Base-by-base conservation (phyloP, 805 yeast genomes). In the Saccharomycopsis microspora region DNA sequence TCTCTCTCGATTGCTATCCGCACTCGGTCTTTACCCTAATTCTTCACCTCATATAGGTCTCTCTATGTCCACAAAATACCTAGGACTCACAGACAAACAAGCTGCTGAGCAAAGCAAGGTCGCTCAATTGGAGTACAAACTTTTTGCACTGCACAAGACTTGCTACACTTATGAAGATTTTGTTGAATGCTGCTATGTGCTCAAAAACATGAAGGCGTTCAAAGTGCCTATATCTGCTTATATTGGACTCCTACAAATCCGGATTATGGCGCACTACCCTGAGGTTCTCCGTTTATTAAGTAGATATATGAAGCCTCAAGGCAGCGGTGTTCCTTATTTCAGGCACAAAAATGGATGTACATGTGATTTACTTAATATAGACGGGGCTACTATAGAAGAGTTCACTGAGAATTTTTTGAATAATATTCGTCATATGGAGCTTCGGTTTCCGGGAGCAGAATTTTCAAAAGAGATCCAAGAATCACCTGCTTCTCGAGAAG, bases 121-220 rank as follows among this genome's bases (percentile, higher is more conserved):
- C 19, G 19, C 19, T 19, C 19, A 19, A 19, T 19, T 19, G 27
- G 41, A 38, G n/a, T 7, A 8, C n/a, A 27, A 38, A 27, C 40
- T 35, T 8, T 2, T 33, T 7, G n/a, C 37, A 19, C 11, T n/a
- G 7, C 44, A 43, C 5, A 28, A 29, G 33, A 38, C 43, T 32
- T 44, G 47, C 27, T 44, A 44, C 28, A 27, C 31, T 10, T 31
- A 27, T n/a, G 38, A 44, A 19, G 47, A 44, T 4, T 44, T 44
- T 39, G 37, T 39, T 5, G 37, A 38, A 4, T 8, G 27, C 9
- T 44, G 47, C 33, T 4, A 30, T 9, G 19, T 39, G 37, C 5
- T 44, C 8, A 39, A 28, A 37, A 8, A 7, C n/a, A 35, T 43
- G 28, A 35, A 3, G 5, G 8, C 10, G n/a, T 27, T 43, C 5